Evolutionary conservation across 2,329 filamentous ascomycete species (phyloP).

Genomic region (Phoma sp.): DNA sequence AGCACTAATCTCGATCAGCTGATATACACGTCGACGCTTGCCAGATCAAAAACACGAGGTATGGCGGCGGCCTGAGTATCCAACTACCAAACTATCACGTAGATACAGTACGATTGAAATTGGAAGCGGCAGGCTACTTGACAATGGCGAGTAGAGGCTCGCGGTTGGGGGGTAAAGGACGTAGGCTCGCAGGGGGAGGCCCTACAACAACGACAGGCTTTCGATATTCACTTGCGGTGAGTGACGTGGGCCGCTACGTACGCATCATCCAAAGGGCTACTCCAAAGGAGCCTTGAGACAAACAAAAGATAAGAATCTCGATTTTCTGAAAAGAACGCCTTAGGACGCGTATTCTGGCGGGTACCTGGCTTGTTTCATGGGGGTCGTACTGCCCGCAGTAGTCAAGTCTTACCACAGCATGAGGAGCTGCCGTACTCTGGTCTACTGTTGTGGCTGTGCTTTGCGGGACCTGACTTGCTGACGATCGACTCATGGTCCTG

Average conservation of each 20-base stretch:
- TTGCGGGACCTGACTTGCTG: not conserved
- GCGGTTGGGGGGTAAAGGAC: too few species aligned
- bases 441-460: slow-evolving; percentile 6
- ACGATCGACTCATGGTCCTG: not conserved
- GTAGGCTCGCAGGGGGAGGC: too few species aligned
- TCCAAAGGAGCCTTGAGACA: not conserved
- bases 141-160: too few species aligned
- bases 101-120: too few species aligned
- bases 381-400: not conserved
- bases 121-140: too few species aligned
- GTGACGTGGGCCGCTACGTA: slow-evolving; percentile 1
- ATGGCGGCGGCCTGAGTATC: too few species aligned
- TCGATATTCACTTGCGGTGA: too few species aligned
- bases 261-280: not conserved
- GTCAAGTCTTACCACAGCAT: not conserved
- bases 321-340: not conserved
- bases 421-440: not conserved
- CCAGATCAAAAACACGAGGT: too few species aligned
- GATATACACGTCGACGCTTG: too few species aligned
- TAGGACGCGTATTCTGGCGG: not conserved
- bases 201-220: too few species aligned
- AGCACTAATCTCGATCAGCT: too few species aligned
- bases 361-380: not conserved
- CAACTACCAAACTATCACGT: too few species aligned
- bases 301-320: not conserved